Evolutionary conservation across 345 rosid genomes (phyloP).

Genomic region (Iberis pinnata): DNA sequence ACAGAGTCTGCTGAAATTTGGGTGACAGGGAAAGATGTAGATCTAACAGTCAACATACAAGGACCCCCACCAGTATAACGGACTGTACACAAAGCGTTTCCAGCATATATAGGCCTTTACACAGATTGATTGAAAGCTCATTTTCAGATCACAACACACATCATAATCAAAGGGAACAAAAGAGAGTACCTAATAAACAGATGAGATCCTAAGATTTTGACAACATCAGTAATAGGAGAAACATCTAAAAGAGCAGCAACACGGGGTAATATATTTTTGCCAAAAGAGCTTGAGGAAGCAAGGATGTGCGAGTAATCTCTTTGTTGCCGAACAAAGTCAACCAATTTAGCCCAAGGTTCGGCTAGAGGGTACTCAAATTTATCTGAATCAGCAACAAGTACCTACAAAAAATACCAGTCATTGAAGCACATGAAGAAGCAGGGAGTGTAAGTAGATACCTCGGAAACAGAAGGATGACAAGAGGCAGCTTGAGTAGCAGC

Average conservation of each 20-base stretch:
- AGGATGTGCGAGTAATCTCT: conserved; percentile 68
- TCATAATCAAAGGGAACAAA: not conserved
- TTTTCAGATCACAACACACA: conserved; percentile 1
- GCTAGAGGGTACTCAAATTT: conserved; percentile 60
- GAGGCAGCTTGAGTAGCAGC: conserved; percentile 75
- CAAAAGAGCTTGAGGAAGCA: conserved; percentile 76
- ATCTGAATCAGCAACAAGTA: conserved; percentile 85
- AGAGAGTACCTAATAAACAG: conserved; percentile 63
- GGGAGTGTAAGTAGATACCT: conserved; percentile 36
- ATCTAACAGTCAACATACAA: conserved; percentile 73
- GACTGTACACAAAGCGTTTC: conserved; percentile 87
- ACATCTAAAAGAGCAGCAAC: conserved; percentile 89
- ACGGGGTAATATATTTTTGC: conserved; percentile 83
- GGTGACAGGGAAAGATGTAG: conserved; percentile 66
- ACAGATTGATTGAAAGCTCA: conserved; percentile 21
- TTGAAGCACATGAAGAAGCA: not conserved
- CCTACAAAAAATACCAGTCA: conserved; percentile 35
- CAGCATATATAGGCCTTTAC: conserved; percentile 99
- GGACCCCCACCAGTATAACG: conserved; percentile 67
- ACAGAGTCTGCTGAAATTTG: conserved; percentile 31
- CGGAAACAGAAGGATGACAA: conserved; percentile 67
- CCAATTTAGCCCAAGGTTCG: conserved; percentile 83
- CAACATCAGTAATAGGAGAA: conserved; percentile 89
- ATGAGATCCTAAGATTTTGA: conserved; percentile 47
- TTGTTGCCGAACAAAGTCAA: conserved; percentile 61